Base-by-base conservation (phyloP, 208 protist species). In the Spongospora subterranea region DNA sequence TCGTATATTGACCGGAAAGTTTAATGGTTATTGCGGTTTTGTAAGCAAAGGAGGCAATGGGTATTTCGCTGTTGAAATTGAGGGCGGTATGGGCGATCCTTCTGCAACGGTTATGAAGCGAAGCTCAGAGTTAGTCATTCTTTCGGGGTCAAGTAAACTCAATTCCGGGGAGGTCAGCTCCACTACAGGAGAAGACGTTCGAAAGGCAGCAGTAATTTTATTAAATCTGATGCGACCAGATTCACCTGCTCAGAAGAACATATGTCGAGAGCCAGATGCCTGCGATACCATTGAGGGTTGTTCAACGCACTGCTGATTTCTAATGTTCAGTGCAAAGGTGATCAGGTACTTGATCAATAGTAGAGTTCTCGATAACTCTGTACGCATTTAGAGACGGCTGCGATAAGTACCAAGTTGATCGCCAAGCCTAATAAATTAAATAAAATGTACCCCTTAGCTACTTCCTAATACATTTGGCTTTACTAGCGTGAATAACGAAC, bases 41-140 rank as follows among this genome's bases (percentile, higher is more conserved):
- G 71, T 82, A 20, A 43, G n/a, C 13, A 45, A 82, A 35, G 71
- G 71, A 39, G 71, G 71, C n/a, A 82, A 82, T 43, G 71, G 71
- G n/a, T 82, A 82, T n/a, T 82, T 82, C 35, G 71, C 71, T 82
- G 71, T 82, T 20, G 17, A 82, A 6, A 82, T 82, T n/a, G 71
- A 82, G 6, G 24, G 13, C 24, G 50, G 50, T 60, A 6, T 60
- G 13, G 24, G 24, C 50, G 35, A 82, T 43, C 71, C 71, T 35
- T 35, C 40, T 20, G 6, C n/a, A 45, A 35, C 35, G 6, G 71
- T 82, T n/a, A 82, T 82, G 71, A 82, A 82, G n/a, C 71, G 71
- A 6, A 82, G 71, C 71, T 82, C 71, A 20, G 71, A 82, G n/a
- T n/a, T 82, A 24, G 50, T 60, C 24, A 60, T 60, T 29, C 24